A percentile compares a stretch with the other conserved stretches of the same genome.
Evolutionary conservation across 2,329 filamentous ascomycete species (phyloP).

Genomic region (Xylaria sp.): DNA sequence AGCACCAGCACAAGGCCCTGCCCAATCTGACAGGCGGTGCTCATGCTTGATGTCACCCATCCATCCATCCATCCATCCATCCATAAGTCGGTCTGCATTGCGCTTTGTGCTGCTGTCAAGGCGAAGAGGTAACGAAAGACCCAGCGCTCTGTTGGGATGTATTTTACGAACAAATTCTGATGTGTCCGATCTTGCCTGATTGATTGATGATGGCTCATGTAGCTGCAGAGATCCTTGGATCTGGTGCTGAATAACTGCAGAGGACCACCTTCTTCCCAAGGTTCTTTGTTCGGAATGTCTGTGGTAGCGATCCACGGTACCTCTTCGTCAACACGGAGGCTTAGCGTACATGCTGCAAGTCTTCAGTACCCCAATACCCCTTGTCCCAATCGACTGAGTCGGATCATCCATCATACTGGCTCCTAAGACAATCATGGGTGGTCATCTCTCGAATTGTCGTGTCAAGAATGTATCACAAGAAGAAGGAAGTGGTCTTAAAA

Average conservation of each 20-base stretch:
- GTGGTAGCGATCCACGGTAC: conserved; percentile 3
- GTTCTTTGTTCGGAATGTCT: conserved; percentile 16
- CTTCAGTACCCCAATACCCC: conserved; percentile 30
- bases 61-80: conserved; percentile 11
- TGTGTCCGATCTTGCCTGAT: neutral
- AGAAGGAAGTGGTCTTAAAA: neutral
- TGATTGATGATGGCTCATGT: conserved; percentile 4
- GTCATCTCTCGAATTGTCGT: conserved; percentile 3
- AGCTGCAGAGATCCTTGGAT: conserved; percentile 1
- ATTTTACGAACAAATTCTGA: neutral
- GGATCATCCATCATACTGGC: conserved; percentile 36
- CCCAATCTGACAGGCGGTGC: conserved; percentile 31
- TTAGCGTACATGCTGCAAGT: conserved; percentile 31
- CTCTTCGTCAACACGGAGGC: conserved; percentile 30
- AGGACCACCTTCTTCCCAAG: neutral
- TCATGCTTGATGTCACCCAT: conserved; percentile 34
- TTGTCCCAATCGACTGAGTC: conserved; percentile 40
- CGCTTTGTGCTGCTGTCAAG: conserved; percentile 6
- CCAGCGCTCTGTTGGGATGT: no score
- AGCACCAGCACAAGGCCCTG: no score
- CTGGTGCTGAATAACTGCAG: neutral
- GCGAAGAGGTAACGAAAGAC: conserved; percentile 11
- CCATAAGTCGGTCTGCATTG: conserved; percentile 14
- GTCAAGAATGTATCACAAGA: conserved; percentile 9
- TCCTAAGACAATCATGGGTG: conserved; percentile 7